Conservation (phyloP, 202 grass and related monocot species). For the Cymbopogon flexuosus region DNA sequence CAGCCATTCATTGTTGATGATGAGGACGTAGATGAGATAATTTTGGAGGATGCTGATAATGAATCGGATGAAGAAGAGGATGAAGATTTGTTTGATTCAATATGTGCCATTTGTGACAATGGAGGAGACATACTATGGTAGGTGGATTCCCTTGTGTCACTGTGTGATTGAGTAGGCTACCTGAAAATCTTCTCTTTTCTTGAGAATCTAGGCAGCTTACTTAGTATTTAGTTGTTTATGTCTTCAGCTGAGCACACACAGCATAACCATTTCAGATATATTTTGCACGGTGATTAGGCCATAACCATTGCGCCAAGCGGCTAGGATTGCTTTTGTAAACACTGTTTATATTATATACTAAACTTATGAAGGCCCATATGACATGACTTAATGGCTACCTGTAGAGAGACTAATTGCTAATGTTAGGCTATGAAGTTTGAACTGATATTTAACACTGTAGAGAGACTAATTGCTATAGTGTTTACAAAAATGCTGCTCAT, state of each 20-base stretch:
- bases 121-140: slow-evolving; percentile 86
- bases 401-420: not conserved
- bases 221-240: slow-evolving; percentile 23
- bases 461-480: not conserved
- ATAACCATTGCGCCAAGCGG: not conserved
- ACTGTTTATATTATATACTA: not conserved
- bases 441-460: not conserved
- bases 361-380: not conserved
- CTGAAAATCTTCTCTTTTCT: slow-evolving; percentile 18
- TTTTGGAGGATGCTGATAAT: slow-evolving; percentile 28
- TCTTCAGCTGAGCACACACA: slow-evolving; percentile 12
- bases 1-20: slow-evolving; percentile 62
- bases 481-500: not conserved
- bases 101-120: slow-evolving; percentile 93
- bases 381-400: not conserved
- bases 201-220: slow-evolving; percentile 5
- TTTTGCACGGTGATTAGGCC: not conserved
- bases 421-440: not conserved
- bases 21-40: slow-evolving; percentile 55
- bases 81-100: slow-evolving; percentile 66
- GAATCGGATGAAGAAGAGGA: slow-evolving; percentile 74
- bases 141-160: slow-evolving; percentile 17
- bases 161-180: slow-evolving; percentile 34
- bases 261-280: not conserved
- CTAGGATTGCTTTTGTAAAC: not conserved